Evolutionary conservation across 805 yeast species (phyloP).

Genomic region (Komagataella phaffii): DNA sequence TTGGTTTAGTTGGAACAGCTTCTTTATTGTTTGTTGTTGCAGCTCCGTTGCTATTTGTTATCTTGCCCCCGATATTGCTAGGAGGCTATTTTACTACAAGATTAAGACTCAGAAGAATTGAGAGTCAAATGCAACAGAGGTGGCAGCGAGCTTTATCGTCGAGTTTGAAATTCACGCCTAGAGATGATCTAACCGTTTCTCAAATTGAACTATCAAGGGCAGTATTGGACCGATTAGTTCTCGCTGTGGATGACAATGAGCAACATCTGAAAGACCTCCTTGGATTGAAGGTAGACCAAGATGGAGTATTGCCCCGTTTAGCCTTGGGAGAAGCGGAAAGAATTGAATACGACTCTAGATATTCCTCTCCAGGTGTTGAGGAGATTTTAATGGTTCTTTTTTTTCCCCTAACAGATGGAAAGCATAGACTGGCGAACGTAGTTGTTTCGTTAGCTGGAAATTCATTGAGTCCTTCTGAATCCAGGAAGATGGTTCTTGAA

Average conservation of each 20-base stretch:
- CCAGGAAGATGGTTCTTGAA: neutral
- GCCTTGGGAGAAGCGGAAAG: neutral
- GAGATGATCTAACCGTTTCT: neutral
- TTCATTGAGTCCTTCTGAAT: neutral
- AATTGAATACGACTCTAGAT: neutral
- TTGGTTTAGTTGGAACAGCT: neutral
- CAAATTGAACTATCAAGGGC: neutral
- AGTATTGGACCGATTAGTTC: neutral
- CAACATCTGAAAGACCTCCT: neutral
- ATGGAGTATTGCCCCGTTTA: neutral
- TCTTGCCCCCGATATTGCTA: neutral
- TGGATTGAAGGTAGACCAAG: neutral
- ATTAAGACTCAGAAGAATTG: neutral
- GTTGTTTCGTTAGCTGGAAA: neutral
- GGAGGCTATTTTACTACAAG: neutral
- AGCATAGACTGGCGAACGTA: neutral
- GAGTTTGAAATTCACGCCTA: neutral
- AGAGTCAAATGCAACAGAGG: neutral
- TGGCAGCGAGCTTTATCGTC: neutral
- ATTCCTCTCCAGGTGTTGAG: neutral
- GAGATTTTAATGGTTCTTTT: neutral
- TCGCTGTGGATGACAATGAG: neutral
- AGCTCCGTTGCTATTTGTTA: neutral
- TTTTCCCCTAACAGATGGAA: neutral
- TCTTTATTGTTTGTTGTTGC: neutral